phyloP scores from a whole-genome alignment of 1,284 basidiomycete species.

The Ceratobasidium sp. region DNA sequence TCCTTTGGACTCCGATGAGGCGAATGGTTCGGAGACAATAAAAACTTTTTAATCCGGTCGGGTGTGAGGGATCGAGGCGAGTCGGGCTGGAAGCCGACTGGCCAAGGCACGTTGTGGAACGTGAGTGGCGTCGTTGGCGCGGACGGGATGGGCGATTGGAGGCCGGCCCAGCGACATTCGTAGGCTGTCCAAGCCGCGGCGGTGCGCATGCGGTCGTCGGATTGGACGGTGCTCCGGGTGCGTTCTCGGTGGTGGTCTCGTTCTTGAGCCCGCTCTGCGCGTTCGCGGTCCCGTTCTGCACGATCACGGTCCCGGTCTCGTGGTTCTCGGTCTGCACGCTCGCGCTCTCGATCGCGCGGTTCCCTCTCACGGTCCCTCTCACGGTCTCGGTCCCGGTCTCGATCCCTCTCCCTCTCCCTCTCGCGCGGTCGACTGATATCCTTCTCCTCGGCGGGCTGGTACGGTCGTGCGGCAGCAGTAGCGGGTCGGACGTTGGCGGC shows the following conservation, averaged over 20 bases:
- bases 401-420: constrained; percentile 18
- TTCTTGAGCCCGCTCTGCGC: constrained; percentile 5
- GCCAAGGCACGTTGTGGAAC: constrained; percentile 45
- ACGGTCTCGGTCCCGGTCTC: constrained; percentile 14
- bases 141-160: constrained; percentile 37
- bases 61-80: constrained; percentile 35
- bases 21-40: constrained; percentile 32
- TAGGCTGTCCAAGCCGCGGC: constrained; percentile 43
- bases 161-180: constrained; percentile 42
- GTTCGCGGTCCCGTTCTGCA: not conserved
- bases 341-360: constrained; percentile 4
- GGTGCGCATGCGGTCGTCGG: constrained; percentile 41
- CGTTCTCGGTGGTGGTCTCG: constrained; percentile 3
- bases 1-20: constrained; percentile 37
- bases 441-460: constrained; percentile 22
- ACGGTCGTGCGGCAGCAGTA: constrained; percentile 8
- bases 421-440: constrained; percentile 8
- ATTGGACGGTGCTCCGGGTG: constrained; percentile 5
- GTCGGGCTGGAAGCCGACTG: constrained; percentile 43
- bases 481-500: constrained; percentile 29
- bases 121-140: constrained; percentile 37
- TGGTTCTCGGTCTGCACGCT: constrained; percentile 1
- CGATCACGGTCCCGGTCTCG: constrained; percentile 13
- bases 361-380: constrained; percentile 19
- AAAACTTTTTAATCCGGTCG: constrained; percentile 34